These are phyloP conservation scores for Ogataea corticis DNA, from an alignment of 805 yeast genomes.

Conservation along the genomic window DNA sequence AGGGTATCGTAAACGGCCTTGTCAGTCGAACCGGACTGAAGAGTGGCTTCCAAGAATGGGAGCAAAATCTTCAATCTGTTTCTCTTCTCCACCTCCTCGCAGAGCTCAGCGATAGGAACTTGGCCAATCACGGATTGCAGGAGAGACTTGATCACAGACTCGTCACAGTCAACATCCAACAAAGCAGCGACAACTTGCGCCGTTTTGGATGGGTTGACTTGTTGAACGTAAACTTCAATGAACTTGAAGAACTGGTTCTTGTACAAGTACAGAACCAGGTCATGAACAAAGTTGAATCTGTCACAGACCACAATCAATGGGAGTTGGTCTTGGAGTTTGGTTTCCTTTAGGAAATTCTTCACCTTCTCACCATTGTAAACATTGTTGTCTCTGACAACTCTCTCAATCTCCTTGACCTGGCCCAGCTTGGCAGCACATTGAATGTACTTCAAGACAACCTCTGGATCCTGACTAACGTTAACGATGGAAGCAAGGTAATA, in stretches of 20 bases:
- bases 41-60: conserved; percentile 89
- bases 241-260: conserved; percentile 95
- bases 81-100: conserved; percentile 94
- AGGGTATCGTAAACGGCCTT: conserved; percentile 91
- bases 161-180: conserved; percentile 97
- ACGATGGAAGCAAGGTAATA: conserved; percentile 92
- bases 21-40: conserved; percentile 82
- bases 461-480: conserved; percentile 89
- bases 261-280: conserved; percentile 88
- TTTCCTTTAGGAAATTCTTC: conserved; percentile 94
- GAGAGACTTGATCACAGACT: conserved; percentile 75
- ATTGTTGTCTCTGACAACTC: conserved; percentile 91
- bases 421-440: conserved; percentile 90
- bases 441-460: conserved; percentile 93
- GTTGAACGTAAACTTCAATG: conserved; percentile 97
- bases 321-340: conserved; percentile 88
- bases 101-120: conserved; percentile 87
- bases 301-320: conserved; percentile 97
- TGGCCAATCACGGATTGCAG: conserved; percentile 87
- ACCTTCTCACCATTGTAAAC: conserved; percentile 97
- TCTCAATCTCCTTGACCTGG: conserved; percentile 91
- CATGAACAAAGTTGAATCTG: conserved; percentile 88
- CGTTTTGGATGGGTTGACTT: conserved; percentile 92
- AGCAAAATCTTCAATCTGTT: conserved; percentile 87
- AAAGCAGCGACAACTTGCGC: conserved; percentile 97